Evolutionary conservation across 306 rosid genomes (phyloP), one percentile per base, ranked within the genome.

Genomic region (Gastrolobium bilobum): DNA sequence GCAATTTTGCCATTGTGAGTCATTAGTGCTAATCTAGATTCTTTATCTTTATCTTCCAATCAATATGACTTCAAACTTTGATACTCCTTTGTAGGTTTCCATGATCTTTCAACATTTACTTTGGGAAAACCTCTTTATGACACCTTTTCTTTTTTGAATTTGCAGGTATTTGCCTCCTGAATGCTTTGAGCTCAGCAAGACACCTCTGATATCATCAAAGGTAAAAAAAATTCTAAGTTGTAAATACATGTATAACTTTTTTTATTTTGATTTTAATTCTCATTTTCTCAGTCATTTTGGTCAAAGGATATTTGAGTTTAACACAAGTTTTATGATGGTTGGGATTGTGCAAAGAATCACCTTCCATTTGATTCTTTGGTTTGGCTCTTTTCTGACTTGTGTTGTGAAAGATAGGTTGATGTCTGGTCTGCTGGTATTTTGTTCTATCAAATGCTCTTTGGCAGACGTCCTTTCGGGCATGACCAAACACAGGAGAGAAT

Each of bases 131-230:
- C 52, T 15, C 13, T 70, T 71, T 13, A 67, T 31, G 39, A 26
- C 11, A 70, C 30, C 14, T 57, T 79, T 60, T 83, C 30, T 20
- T 34, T 61, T 67, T 14, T 82, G 59, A 68, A 66, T 60, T 80
- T 83, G 60, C 77, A 95, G 99, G 99, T 95, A 95, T 84, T 86
- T 95, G 81, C 99, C 99, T 70, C 99, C 98, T 31, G 97, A 95
- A 88, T 95, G 99, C 86, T 95, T 95, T 40, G 98, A 95, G 88
- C 97, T 95, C 82, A 90, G 85, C 86, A 93, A 76, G 89, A 93
- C 85, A 29, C 99, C 99, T 69, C 95, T 93, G 53, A 95, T 91
- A 79, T 95, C 99, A 72, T 95, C 99, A n/a, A 95, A 90, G 99
- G 99, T 95, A 42, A 8, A 79, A 54, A 26, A 50, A 30, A 59